These are phyloP conservation scores for Zygotorulaspora mrakii DNA, from an alignment of 1,139 yeast genomes.

Conservation along the genomic window DNA sequence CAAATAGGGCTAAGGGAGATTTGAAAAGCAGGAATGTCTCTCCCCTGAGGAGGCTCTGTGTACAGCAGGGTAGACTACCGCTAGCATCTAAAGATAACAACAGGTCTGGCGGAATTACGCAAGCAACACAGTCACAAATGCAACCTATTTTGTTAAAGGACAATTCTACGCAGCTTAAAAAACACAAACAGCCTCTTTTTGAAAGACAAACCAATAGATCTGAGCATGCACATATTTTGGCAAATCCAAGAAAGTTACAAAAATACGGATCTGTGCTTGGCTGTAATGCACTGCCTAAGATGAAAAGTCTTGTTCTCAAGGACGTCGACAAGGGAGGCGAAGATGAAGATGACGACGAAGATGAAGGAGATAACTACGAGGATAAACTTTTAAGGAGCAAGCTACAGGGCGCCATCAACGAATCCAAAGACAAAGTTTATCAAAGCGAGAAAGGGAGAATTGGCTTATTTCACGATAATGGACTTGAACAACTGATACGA, in stretches of 20 bases:
- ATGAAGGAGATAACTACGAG: slow-evolving; percentile 17
- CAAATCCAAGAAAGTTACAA: slow-evolving; percentile 32
- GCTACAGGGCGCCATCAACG: slow-evolving; percentile 17
- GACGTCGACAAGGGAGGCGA: slow-evolving; percentile 24
- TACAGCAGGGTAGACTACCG: slow-evolving; percentile 25
- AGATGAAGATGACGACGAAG: slow-evolving; percentile 7
- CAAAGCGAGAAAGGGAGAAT: slow-evolving; percentile 4
- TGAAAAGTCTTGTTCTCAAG: slow-evolving; percentile 34
- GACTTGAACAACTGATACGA: slow-evolving; percentile 19
- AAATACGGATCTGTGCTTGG: slow-evolving; percentile 35
- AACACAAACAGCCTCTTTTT: slow-evolving; percentile 11
- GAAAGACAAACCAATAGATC: slow-evolving; percentile 3
- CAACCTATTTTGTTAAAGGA: slow-evolving; percentile 3
- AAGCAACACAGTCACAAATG: slow-evolving; percentile 4
- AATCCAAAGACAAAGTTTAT: slow-evolving; percentile 16
- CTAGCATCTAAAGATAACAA: slow-evolving; percentile 35
- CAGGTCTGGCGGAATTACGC: slow-evolving; percentile 16
- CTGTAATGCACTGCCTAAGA: slow-evolving; percentile 23
- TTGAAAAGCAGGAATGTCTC: slow-evolving; percentile 15
- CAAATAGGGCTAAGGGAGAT: slow-evolving; percentile 3
- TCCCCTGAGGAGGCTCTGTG: slow-evolving; percentile 13
- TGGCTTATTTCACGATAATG: slow-evolving; percentile 19
- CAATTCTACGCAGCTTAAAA: slow-evolving; percentile 9
- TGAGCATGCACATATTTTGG: slow-evolving; percentile 17
- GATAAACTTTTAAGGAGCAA: slow-evolving; percentile 19